These are phyloP conservation scores for Neospora caninum DNA, from an alignment of 169 alveolate genomes.

Conservation along the genomic window DNA sequence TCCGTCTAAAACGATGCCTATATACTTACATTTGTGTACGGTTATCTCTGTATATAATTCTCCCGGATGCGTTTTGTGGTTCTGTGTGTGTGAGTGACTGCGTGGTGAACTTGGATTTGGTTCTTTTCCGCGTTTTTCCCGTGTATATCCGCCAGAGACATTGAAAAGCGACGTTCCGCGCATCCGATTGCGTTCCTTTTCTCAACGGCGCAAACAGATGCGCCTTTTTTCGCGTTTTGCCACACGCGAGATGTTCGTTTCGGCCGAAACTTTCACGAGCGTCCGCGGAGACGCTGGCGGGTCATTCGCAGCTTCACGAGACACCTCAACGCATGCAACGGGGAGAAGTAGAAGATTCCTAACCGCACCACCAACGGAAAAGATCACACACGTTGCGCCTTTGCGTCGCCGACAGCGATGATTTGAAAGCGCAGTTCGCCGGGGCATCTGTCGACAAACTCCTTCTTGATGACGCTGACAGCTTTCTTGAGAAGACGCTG, in stretches of 20 bases:
- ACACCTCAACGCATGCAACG: too few relatives aligned
- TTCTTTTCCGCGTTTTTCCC: too few relatives aligned
- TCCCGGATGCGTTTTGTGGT: neutral
- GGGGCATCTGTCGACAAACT: constrained; percentile 8
- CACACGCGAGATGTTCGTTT: too few relatives aligned
- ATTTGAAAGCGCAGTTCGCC: constrained; percentile 32
- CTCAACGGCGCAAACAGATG: too few relatives aligned
- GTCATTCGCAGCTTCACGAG: too few relatives aligned
- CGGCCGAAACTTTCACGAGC: too few relatives aligned
- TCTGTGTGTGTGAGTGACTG: neutral
- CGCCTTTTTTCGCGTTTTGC: too few relatives aligned
- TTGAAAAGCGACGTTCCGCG: too few relatives aligned
- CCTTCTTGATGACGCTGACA: constrained; percentile 13
- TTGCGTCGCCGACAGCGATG: constrained; percentile 35
- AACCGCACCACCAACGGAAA: neutral
- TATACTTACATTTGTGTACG: neutral
- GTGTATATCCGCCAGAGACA: too few relatives aligned
- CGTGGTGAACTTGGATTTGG: too few relatives aligned
- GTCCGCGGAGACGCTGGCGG: too few relatives aligned
- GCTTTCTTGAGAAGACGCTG: constrained; percentile 51
- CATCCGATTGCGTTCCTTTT: too few relatives aligned
- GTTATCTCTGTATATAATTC: neutral
- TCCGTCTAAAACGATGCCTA: neutral
- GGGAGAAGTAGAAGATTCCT: neutral
- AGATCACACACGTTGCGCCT: neutral